Base-by-base conservation (phyloP, 2,329 filamentous ascomycete genomes). In the Fusarium papillatum region DNA sequence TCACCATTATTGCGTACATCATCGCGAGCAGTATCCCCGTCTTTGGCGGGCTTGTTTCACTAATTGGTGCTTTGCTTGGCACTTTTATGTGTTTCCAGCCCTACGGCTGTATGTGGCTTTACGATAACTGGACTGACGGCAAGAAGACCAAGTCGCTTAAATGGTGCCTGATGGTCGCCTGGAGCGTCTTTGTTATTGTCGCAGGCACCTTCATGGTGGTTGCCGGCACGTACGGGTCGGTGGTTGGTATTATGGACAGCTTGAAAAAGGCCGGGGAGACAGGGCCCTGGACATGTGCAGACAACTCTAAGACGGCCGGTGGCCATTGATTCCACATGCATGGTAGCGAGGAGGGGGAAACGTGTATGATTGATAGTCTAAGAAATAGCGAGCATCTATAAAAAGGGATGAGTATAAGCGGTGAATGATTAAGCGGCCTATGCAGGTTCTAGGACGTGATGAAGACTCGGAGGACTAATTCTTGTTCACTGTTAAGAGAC, bases 1-100 rank as follows among this genome's bases (percentile, higher is more conserved):
- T 64, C 11, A 62, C 65, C 17, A 19, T 67, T 11, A 43, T 67
- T 6, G 65, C 65, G 29, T 67, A 67, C 19, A 62, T 67, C 22
- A 62, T 67, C 7, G 65, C 65, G 2, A 67, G 65, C 34, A 43
- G 29, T 9, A 62, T 67, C 10, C 65, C 65, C 5, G 57, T 53
- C 5, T 67, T 67, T 53, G 43, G 57, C 6, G 65, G 55, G 3
- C 57, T 67, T 7, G 65, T 67, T 19, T 62, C 65, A 16, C 55
- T 67, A 2, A 67, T 67, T 36, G 65, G 65, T 16, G 65, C 65
- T 29, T 36, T 67, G 6, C 55, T 67, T 19, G 65, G 65, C 19
- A 67, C 65, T 17, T n/a, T 67, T 17, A 61, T 67, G 55, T 67
- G 39, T 14, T 62, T 67, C 57, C 65, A 67, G 43, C 65, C 65